Evolutionary conservation across 768 basidiomycete species (phyloP).

Genomic region (Mycena olivaceomarginata): DNA sequence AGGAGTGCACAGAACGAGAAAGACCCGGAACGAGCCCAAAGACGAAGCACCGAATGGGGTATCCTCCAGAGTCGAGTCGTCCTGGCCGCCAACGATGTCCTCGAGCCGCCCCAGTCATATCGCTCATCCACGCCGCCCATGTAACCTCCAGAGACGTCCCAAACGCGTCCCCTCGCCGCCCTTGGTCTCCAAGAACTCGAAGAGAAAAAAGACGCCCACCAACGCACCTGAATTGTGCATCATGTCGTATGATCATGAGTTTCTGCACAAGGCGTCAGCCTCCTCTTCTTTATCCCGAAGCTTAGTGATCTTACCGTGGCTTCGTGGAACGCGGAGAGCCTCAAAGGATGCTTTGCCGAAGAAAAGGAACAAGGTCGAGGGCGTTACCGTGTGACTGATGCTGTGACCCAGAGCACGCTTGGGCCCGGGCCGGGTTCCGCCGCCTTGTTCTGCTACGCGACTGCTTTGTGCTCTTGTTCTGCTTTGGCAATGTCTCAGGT

Average conservation of each 20-base stretch:
- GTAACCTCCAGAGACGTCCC: not conserved
- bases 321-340: not conserved
- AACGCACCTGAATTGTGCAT: slow-evolving; percentile 39
- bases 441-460: not conserved
- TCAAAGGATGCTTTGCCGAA: not conserved
- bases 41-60: not conserved
- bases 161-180: slow-evolving; percentile 1
- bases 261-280: slow-evolving; percentile 4
- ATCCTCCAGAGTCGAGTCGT: too few relatives aligned
- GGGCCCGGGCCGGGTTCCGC: not conserved
- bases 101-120: not conserved
- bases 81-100: not conserved
- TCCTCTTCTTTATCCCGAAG: not conserved
- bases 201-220: not conserved
- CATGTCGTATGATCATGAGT: slow-evolving; percentile 43
- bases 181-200: not conserved
- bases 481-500: slow-evolving; percentile 5
- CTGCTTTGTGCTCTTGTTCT: slow-evolving; percentile 15
- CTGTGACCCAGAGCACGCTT: not conserved
- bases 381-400: slow-evolving; percentile 14
- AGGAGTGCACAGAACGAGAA: not conserved
- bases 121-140: too few relatives aligned
- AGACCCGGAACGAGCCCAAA: not conserved
- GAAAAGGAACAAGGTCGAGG: slow-evolving; percentile 17
- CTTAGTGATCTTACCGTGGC: slow-evolving; percentile 1